These are phyloP conservation scores for Erodium chrysanthum DNA, from an alignment of 441 rosid species.

Conservation along the genomic window DNA sequence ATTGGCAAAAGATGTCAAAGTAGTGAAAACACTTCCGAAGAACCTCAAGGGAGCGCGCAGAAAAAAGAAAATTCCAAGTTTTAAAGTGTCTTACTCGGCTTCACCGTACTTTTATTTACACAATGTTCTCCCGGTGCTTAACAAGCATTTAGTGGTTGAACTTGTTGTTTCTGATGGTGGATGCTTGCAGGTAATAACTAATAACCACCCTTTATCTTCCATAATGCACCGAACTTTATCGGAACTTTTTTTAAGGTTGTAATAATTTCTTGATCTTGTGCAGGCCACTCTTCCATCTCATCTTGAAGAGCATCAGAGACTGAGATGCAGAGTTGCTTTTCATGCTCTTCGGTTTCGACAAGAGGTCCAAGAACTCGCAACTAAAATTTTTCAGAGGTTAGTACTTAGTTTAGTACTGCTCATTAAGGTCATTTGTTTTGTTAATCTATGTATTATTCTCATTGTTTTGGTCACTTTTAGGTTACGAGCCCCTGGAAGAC, in stretches of 20 bases:
- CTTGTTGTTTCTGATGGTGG: conserved; percentile 82
- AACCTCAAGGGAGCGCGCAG: conserved; percentile 78
- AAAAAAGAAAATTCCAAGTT: conserved; percentile 75
- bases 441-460: neutral
- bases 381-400: conserved; percentile 65
- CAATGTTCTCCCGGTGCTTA: conserved; percentile 70
- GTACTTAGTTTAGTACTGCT: conserved; percentile 10
- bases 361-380: conserved; percentile 81
- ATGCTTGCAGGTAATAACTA: conserved; percentile 60
- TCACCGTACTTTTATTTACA: conserved; percentile 81
- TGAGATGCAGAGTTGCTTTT: conserved; percentile 86
- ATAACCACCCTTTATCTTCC: neutral
- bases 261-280: conserved; percentile 17
- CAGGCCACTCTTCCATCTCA: conserved; percentile 71
- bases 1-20: conserved; percentile 52
- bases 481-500: conserved; percentile 72
- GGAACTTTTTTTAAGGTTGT: neutral
- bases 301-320: conserved; percentile 83
- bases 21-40: conserved; percentile 87
- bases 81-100: conserved; percentile 60
- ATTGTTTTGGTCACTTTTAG: conserved; percentile 26
- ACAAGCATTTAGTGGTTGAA: conserved; percentile 81
- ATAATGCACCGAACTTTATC: neutral
- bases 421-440: neutral
- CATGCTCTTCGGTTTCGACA: conserved; percentile 75